Evolutionary conservation across 805 yeast species (phyloP), one percentile per base, ranked within the genome.

Genomic region (Pichia eremophila): DNA sequence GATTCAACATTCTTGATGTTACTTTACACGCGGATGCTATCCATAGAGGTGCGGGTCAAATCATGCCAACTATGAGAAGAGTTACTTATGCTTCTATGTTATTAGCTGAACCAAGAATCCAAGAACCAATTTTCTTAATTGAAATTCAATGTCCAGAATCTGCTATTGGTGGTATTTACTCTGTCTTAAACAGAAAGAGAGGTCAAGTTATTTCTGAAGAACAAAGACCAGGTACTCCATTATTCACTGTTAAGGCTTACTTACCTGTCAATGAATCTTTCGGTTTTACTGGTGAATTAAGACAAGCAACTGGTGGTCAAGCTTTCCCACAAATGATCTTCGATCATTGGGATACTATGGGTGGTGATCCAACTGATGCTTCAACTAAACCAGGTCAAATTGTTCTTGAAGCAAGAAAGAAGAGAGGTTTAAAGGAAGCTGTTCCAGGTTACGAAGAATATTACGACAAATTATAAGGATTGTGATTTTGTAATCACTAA

Each of bases 241-340:
- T 93, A 80, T 93, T 93, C 83, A 89, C 96, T 67, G 95, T 91
- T 75, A 93, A 91, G 88, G 99, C 99, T 67, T 86, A 89, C 95
- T 82, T 91, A 78, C 99, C 99, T 73, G 97, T 91, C 65, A 93
- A 91, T 79, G 99, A 93, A 82, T 91, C 99, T 51, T 91, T 93
- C 85, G 99, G 99, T 85, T 91, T 91, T 96, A 85, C 96, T 66
- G 93, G 95, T 80, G 96, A 90, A 69, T 85, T 91, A 71, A 88
- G 99, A 83, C 97, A 91, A 79, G 96, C 98, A 70, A 91, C 99
- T 69, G 97, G 96, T 86, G 99, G 99, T 76, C 99, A 91, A 83
- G 99, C 99, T 74, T 91, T 91, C 99, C 99, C 99, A 78, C 98
- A 91, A 80, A 81, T 93, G 95, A 95, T 93, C 74, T 93, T 91